Evolutionary conservation across 768 basidiomycete species (phyloP), one percentile per base, ranked within the genome.

Genomic region (Grammothele lineata): DNA sequence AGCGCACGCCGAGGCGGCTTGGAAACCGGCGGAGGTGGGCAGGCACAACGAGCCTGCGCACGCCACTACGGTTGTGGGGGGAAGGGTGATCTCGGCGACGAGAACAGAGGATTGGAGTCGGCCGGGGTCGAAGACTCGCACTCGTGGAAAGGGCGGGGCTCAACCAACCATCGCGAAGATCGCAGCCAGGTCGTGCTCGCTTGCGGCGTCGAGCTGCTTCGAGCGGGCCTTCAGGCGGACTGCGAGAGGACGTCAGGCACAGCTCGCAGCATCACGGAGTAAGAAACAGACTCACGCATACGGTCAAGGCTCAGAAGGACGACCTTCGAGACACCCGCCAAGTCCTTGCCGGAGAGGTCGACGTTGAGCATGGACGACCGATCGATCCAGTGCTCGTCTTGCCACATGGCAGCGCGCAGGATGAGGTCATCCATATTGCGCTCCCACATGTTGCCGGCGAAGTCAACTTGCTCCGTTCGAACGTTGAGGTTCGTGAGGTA

Each of bases 351-450:
- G 17, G 45, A n/a, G 21, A 60, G 63, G 7, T 61, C 56, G 17
- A 59, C 64, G 49, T 77, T 77, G 41, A 97, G 74, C 62, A 95
- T 69, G 3, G 71, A 72, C 0, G 90, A 84, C 15, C 92, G 82
- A 68, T 95, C 90, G 26, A 84, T 70, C 83, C 92, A 97, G 61
- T 97, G 92, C 26, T 92, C 87, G 44, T 87, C 78, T 60, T 97
- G 95, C 89, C 92, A 97, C 40, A 88, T 76, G 15, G 91, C 93
- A 27, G 92, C 87, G 59, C 88, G 85, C 36, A 98, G 76, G 48
- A 99, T 96, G 43, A 94, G 73, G 59, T 98, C 95, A 60, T 98
- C 96, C 90, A 96, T 93, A 50, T 77, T 91, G 32, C 86, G 76
- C 37, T 87, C 85, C 66, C 70, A 70, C 4, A 65, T 62, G 48